Percentiles rank a stretch among this genome's conserved stretches.
phyloP scores from a whole-genome alignment of 2,329 filamentous ascomycete genomes.

The Trichoderma semiorbis region DNA sequence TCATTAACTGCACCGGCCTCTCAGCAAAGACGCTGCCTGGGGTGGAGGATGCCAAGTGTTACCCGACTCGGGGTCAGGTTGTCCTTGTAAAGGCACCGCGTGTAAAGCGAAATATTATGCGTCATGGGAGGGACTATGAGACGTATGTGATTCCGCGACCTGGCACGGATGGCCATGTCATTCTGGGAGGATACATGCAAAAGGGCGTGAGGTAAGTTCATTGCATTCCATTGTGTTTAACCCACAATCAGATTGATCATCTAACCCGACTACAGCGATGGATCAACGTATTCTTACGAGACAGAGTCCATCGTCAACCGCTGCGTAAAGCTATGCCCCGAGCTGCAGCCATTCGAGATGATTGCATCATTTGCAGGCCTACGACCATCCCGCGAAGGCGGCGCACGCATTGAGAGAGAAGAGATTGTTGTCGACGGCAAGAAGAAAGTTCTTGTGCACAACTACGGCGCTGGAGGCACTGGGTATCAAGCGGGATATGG shows the following conservation, averaged over 20 bases:
- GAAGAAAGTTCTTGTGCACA: constrained; percentile 34
- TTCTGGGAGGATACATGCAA: constrained; percentile 39
- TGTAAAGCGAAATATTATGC: constrained; percentile 37
- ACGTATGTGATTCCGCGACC: constrained; percentile 41
- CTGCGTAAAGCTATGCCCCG: constrained; percentile 31
- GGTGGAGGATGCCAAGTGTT: constrained; percentile 38
- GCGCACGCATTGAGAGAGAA: constrained; percentile 44
- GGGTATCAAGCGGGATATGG: constrained; percentile 44
- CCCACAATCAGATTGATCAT: background rate
- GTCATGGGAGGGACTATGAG: constrained; percentile 37
- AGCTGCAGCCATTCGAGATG: constrained; percentile 31
- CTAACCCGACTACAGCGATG: constrained; percentile 25
- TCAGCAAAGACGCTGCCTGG: constrained; percentile 34
- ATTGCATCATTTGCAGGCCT: constrained; percentile 34
- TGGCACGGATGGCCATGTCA: constrained; percentile 33
- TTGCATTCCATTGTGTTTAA: background rate
- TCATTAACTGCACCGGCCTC: constrained; percentile 37
- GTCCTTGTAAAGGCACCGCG: constrained; percentile 34
- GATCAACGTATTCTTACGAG: constrained; percentile 36
- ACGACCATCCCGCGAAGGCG: constrained; percentile 38
- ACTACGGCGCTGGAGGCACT: constrained; percentile 45
- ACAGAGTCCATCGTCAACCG: constrained; percentile 37
- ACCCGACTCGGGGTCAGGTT: constrained; percentile 40
- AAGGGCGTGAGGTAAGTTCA: constrained; percentile 30
- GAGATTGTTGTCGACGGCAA: constrained; percentile 25